Base-by-base conservation (phyloP, 2,329 filamentous ascomycete genomes). In the Sporothrix dimorphospora region DNA sequence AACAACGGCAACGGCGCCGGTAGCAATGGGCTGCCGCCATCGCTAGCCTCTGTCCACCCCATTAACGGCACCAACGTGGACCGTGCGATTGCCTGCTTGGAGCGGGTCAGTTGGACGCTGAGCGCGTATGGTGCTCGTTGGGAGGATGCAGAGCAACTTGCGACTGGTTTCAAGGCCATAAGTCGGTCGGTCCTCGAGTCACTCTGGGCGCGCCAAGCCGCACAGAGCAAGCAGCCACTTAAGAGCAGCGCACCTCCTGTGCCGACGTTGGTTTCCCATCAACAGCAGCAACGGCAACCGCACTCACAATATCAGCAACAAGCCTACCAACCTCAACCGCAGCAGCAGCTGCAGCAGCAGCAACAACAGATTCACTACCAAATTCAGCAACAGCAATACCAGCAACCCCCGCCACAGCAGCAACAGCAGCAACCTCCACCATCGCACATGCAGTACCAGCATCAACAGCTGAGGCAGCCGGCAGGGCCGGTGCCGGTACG, bases 61-160 rank as follows among this genome's bases (percentile, higher is more conserved):
- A 38, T 59, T 14, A 53, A 49, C 19, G 80, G 83, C 5, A 84
- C 88, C 72, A 88, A 88, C 73, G 76, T 89, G 9, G 84, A 87
- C 21, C 82, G 88, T 40, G 89, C 88, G 73, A 76, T 90, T 16
- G 81, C 82, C 38, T 88, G 87, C 71, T 79, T 91, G 0, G 84
- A 86, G 70, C 83, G 83, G 55, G 86, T 89, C 8, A 82, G 83
- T 3, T 82, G 86, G 73, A 88, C 86, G 0, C 79, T 91, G 21
- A 82, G 81, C 16, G 84, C 82, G n/a, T 90, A 87, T 72, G 88
- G 88, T 45, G 83, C 88, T 74, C 82, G 88, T 1, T 91, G 89
- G 89, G 84, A 85, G 3, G 84, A 89, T 73, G 86, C 87, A 1
- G 80, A 84, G 45, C 82, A 84, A 72, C 81, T 90, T n/a, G 82